A percentile compares a stretch with the other conserved stretches of the same genome.
These are phyloP conservation scores for Colletotrichum godetiae DNA, from an alignment of 2,329 filamentous ascomycete genomes.

Conservation along the genomic window DNA sequence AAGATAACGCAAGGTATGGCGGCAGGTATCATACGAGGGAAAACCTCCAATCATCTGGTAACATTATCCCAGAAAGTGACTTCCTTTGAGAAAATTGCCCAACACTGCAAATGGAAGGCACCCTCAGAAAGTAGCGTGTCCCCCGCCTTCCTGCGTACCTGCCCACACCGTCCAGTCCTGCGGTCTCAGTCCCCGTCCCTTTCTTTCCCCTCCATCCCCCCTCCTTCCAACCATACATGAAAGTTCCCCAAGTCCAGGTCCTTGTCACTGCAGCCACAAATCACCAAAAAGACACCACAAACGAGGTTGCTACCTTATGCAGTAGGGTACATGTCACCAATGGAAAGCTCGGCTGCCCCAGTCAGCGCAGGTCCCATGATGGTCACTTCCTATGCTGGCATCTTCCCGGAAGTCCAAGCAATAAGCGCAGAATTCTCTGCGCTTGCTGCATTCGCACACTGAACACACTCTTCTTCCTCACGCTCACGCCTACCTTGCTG, in stretches of 20 bases:
- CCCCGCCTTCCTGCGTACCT: neutral
- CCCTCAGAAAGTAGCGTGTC: neutral
- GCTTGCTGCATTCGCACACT: constrained; percentile 4
- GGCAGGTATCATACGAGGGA: neutral
- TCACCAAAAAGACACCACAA: neutral
- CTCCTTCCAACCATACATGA: neutral
- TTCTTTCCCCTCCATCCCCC: neutral
- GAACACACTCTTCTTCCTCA: neutral
- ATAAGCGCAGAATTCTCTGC: neutral
- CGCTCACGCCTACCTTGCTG: too few species aligned
- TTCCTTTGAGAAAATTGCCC: neutral
- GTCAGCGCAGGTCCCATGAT: constrained; percentile 31
- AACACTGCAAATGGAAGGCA: neutral
- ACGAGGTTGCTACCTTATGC: constrained; percentile 5
- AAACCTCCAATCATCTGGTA: neutral
- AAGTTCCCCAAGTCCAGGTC: constrained; percentile 2
- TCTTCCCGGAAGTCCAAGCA: constrained; percentile 23
- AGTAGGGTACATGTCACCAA: constrained; percentile 17
- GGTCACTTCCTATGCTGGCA: constrained; percentile 22
- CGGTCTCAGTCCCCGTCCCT: neutral
- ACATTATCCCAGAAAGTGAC: neutral
- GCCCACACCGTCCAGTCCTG: constrained; percentile 23
- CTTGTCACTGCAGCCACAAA: neutral
- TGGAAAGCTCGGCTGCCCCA: constrained; percentile 12
- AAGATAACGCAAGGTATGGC: neutral